Evolutionary conservation across 805 yeast genomes (phyloP), one percentile per base, ranked within the genome.

Genomic region (Candida chauliodis): DNA sequence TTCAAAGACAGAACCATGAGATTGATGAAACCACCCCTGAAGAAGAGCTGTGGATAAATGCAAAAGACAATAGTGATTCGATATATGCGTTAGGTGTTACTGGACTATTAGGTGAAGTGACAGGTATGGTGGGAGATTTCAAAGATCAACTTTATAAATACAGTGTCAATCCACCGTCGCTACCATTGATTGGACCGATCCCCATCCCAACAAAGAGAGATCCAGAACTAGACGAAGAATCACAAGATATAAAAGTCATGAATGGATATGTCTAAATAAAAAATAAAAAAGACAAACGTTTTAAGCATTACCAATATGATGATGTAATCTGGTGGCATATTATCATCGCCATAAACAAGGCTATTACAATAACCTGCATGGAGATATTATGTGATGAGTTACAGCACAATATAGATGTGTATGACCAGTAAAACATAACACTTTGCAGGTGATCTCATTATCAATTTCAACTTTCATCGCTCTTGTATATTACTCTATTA

Each of bases 71-170:
- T 32, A 55, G 56, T 5, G 71, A 61, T 13, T 58, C 71, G 2
- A 49, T 68, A 62, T 57, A 63, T 52, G 61, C 65, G 1, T 81
- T 79, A 26, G 90, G 90, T 0, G 85, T 89, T 0, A 78, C 90
- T 0, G 89, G 90, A 0, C 63, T 82, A 66, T 61, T 83, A 15
- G 71, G 80, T 16, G 79, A 84, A 14, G 74, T 82, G 4, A 74
- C 81, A 29, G 87, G 79, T 40, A 63, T 75, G 61, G 61, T 78
- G 26, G 79, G 73, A 11, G 66, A 61, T 36, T 60, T 76, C 37
- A 59, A 61, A 42, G 64, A 67, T 32, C 68, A 59, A 40, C 57
- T 65, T 59, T 51, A 44, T 40, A 56, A 47, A 28, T 37, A 39
- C 34, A 36, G 41, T 14, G 17, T 37, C 9, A 38, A 33, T 17